Base-by-base conservation (phyloP, 2,329 filamentous ascomycete species). In the Aspergillus sp. region DNA sequence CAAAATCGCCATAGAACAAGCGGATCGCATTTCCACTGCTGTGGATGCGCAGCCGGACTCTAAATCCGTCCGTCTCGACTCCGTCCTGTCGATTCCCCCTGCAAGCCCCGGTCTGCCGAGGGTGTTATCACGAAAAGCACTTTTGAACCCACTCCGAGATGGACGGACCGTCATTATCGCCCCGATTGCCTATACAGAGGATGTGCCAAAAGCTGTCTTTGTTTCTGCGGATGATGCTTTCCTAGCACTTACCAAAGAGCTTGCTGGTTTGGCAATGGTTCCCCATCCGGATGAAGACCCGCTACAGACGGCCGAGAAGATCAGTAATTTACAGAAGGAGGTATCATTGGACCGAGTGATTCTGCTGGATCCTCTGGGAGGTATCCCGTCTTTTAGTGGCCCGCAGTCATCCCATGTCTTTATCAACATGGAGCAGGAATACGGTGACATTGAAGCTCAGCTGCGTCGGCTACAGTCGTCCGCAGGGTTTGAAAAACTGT, bases 361-460 rank as follows among this genome's bases (percentile, higher is more conserved):
- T 49, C 73, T 98, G 27, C 75, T 98, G 6, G 93, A 98, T 63
- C 83, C 88, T 0, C 69, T 90, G 0, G 93, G 93, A 3, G 91
- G 90, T 0, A 89, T 90, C 37, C 93, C 93, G 0, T 75, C 88
- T 46, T 62, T 76, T 56, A 68, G 76, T 62, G 64, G 78, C 52
- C 70, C 77, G 36, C 69, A 85, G 65, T 53, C 79, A 76, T 40
- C 86, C 2, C 86, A 93, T 61, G 80, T 93, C 6, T 97, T 96
- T 60, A 80, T 98, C 60, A 98, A 98, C 56, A 76, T 98, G 44
- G 86, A 94, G 60, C 90, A 97, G 60, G 91, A 98, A 61, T 95
- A 86, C 53, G 72, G 79, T 1, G 70, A 78, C 27, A 84, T 95
- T 39, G 75, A 80, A 48, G 66, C 76, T 11, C 79, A 89, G 52